Conservation (phyloP, 192 early-diverging fungal species). For the Coemansia sp. region DNA sequence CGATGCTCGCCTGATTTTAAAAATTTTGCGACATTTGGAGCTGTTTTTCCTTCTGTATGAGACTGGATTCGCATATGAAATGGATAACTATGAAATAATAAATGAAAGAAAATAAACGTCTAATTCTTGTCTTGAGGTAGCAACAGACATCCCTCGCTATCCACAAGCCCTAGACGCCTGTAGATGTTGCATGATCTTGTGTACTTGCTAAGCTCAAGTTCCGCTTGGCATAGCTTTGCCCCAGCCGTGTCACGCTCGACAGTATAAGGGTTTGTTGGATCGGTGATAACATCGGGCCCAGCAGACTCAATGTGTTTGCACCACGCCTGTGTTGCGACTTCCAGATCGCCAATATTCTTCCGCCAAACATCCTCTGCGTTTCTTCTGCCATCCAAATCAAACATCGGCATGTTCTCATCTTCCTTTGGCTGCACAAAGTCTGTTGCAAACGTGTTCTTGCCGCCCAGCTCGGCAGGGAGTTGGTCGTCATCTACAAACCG, state of each 20-base stretch:
- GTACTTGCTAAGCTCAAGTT: conserved; percentile 32
- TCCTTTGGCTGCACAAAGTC: conserved; percentile 25
- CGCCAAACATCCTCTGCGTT: conserved; percentile 38
- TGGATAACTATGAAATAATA: background rate
- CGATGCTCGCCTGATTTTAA: too few species aligned
- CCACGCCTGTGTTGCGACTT: conserved; percentile 34
- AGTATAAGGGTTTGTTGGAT: conserved; percentile 4
- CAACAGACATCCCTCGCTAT: conserved; percentile 18
- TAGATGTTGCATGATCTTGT: conserved; percentile 26
- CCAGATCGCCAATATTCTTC: conserved; percentile 21
- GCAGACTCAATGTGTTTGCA: conserved; percentile 6
- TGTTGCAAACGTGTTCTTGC: conserved; percentile 19
- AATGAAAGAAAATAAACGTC: background rate
- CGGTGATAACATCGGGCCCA: background rate
- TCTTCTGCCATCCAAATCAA: conserved; percentile 27
- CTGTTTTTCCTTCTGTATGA: too few species aligned
- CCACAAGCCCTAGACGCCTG: conserved; percentile 27
- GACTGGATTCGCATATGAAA: too few species aligned
- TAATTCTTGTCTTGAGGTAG: conserved; percentile 15
- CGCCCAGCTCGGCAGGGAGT: conserved; percentile 33
- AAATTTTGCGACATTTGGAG: too few species aligned
- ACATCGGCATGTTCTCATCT: conserved; percentile 34
- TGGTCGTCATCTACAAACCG: conserved; percentile 41
- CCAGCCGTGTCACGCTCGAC: conserved; percentile 23
- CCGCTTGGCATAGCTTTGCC: conserved; percentile 19